Base-by-base conservation (phyloP, 1,284 basidiomycete species). In the Earliella scabrosa region DNA sequence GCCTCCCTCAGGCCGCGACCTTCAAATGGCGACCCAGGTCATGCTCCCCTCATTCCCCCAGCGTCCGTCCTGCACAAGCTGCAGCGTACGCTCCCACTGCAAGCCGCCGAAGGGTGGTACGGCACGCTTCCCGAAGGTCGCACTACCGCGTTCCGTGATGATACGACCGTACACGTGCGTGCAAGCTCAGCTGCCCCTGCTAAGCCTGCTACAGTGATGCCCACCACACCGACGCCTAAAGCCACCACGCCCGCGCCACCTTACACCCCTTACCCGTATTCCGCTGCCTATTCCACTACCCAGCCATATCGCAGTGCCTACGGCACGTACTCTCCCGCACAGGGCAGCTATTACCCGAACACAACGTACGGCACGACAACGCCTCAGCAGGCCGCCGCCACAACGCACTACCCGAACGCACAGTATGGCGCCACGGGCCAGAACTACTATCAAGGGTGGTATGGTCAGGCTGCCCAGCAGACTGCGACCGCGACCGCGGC, bases 1-100 rank as follows among this genome's bases (percentile, higher is more conserved):
- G 73, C 85, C 1, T 88, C 88, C 6, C 74, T 93, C 41, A 81
- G 90, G 52, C 90, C 90, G 31, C 82, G 87, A 52, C 75, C 79
- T 35, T 77, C 82, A 16, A 71, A 69, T 23, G 69, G 71, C 39
- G 63, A 70, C 14, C 65, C 76, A 2, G 59, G 61, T 3, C 43
- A 55, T 21, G 61, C 67, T 2, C 76, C 83, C 5, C 72, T 92
- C 32, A 66, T 85, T 2, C 90, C 90, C 8, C 77, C 88, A 0
- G 69, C 85, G 4, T 74, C 82, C 24, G 72, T 83, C 41, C 78
- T 93, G 16, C 87, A 80, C 58, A 85, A 81, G 61, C 76, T 93
- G 3, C 87, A 90, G 60, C 82, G 79, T 20, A 88, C 87, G 0
- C 75, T 93, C 7, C 88, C 87, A 2, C 68, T 80, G 8, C 76